Evolutionary conservation across 2,329 filamentous ascomycete species (phyloP).

Genomic region (Thielaviopsis musarum): DNA sequence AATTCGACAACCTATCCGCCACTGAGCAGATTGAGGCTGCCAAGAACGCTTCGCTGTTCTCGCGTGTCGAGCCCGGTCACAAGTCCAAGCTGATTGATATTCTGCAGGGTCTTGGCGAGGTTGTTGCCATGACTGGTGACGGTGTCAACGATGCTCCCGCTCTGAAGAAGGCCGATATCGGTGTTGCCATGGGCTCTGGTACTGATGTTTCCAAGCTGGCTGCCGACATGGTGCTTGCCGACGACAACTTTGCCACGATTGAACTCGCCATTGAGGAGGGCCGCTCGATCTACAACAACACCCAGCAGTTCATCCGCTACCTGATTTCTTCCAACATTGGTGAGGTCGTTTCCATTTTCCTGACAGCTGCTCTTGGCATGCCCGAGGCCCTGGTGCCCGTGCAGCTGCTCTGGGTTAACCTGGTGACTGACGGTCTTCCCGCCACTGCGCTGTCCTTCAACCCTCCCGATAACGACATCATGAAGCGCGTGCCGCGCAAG

Average conservation of each 20-base stretch:
- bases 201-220: conserved; percentile 95
- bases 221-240: conserved; percentile 94
- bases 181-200: conserved; percentile 95
- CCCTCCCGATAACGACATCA: conserved; percentile 94
- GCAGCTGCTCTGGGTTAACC: conserved; percentile 95
- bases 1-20: conserved; percentile 76
- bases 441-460: conserved; percentile 96
- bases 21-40: conserved; percentile 70
- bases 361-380: conserved; percentile 92
- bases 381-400: conserved; percentile 94
- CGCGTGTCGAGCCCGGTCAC: conserved; percentile 84
- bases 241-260: conserved; percentile 98
- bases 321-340: conserved; percentile 98
- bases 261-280: conserved; percentile 92
- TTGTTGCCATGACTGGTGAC: conserved; percentile 98
- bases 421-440: conserved; percentile 92
- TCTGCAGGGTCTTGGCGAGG: conserved; percentile 79
- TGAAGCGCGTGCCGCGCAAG: conserved; percentile 81
- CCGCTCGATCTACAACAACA: conserved; percentile 98
- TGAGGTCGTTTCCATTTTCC: conserved; percentile 96
- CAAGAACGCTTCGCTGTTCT: conserved; percentile 78
- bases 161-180: conserved; percentile 96
- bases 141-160: conserved; percentile 97
- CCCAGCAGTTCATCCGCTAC: conserved; percentile 98
- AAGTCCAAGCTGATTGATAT: conserved; percentile 97